A percentile compares a stretch with the other conserved stretches of the same genome.
Evolutionary conservation across 2,329 filamentous ascomycete genomes (phyloP).

Genomic region (Phyllosticta ampelicida): DNA sequence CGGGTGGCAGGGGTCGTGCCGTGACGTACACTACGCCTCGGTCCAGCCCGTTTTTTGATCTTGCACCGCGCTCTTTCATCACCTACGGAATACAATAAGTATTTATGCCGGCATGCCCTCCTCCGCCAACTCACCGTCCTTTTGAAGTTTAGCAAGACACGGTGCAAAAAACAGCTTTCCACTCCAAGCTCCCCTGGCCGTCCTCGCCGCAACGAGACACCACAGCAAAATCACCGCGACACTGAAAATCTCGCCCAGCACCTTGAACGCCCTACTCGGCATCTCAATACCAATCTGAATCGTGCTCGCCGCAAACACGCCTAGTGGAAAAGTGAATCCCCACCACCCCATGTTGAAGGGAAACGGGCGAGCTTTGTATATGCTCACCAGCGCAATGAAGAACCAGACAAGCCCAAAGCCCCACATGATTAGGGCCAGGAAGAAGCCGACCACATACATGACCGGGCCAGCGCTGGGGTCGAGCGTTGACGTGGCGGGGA

Average conservation of each 20-base stretch:
- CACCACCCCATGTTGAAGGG: slow-evolving; percentile 51
- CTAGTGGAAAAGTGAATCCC: slow-evolving; percentile 45
- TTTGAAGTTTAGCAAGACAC: slow-evolving; percentile 26
- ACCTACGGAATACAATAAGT: background rate
- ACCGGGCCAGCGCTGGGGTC: slow-evolving; percentile 34
- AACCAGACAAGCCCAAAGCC: slow-evolving; percentile 42
- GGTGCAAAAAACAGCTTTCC: slow-evolving; percentile 42
- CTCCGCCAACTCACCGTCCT: slow-evolving; percentile 2
- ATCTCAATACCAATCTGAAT: slow-evolving; percentile 36
- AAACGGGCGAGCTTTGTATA: slow-evolving; percentile 28
- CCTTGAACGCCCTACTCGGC: slow-evolving; percentile 39
- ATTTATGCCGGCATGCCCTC: background rate
- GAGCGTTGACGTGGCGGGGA: slow-evolving; percentile 25
- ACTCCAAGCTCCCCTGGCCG: slow-evolving; percentile 32
- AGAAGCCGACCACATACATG: slow-evolving; percentile 45
- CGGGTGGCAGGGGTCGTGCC: background rate
- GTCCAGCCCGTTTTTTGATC: background rate
- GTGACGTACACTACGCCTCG: background rate
- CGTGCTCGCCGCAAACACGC: slow-evolving; percentile 39
- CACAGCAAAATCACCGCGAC: slow-evolving; percentile 39
- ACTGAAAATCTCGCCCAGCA: slow-evolving; percentile 37
- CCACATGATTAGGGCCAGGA: slow-evolving; percentile 42
- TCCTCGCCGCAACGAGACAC: slow-evolving; percentile 38
- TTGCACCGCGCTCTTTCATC: background rate
- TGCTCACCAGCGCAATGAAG: slow-evolving; percentile 36